A percentile compares a stretch with the other conserved stretches of the same genome.
Conservation (phyloP, 2,329 filamentous ascomycete species). For the Exophiala mesophila region DNA sequence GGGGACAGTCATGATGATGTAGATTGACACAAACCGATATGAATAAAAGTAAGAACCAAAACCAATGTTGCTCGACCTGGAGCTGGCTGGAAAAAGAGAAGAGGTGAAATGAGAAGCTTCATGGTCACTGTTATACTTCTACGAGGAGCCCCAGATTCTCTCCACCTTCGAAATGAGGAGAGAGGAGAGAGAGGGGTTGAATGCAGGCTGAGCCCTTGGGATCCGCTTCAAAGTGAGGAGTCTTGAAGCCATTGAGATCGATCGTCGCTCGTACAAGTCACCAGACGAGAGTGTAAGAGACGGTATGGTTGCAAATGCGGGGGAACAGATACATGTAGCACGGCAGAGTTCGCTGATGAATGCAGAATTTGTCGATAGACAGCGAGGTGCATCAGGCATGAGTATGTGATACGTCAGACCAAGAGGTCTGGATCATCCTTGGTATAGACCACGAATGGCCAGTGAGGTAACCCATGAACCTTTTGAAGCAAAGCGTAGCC, state of each 20-base stretch:
- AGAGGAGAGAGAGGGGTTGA: constrained; percentile 17
- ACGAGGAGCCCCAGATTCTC: constrained; percentile 1
- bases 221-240: constrained; percentile 10
- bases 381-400: not conserved
- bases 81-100: constrained; percentile 17
- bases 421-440: not conserved
- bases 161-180: constrained; percentile 22
- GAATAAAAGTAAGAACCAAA: constrained; percentile 3
- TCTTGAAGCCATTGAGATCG: too few species aligned
- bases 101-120: constrained; percentile 3
- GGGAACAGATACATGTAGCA: too few species aligned
- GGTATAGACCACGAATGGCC: not conserved
- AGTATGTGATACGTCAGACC: not conserved
- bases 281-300: too few species aligned
- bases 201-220: constrained; percentile 8
- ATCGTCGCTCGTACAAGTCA: too few species aligned
- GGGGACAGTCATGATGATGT: constrained; percentile 54
- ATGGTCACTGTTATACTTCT: constrained; percentile 14
- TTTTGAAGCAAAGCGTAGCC: not conserved
- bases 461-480: not conserved
- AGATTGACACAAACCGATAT: constrained; percentile 1
- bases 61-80: constrained; percentile 26
- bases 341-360: too few species aligned
- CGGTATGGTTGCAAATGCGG: too few species aligned
- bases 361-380: too few species aligned